These are phyloP conservation scores for Ceratocystiopsis minuta DNA, from an alignment of 2,329 filamentous ascomycete species.

Conservation along the genomic window DNA sequence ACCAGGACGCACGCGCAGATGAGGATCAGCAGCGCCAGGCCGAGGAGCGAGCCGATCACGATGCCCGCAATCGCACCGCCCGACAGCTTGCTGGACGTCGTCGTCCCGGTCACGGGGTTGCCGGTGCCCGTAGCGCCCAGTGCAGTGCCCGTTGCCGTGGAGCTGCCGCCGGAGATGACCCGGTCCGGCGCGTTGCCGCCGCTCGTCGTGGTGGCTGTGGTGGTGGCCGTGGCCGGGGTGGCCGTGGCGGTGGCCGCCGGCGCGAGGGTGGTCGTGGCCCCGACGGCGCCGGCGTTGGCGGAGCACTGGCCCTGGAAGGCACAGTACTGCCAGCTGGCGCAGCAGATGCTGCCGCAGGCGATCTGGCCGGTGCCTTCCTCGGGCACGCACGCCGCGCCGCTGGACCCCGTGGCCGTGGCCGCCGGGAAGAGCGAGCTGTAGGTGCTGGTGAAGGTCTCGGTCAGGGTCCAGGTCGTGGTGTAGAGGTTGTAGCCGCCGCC, in stretches of 20 bases:
- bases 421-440: constrained; percentile 30
- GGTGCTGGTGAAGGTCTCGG: constrained; percentile 41
- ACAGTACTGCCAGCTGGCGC: constrained; percentile 52
- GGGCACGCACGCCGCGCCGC: constrained; percentile 30
- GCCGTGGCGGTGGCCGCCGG: constrained; percentile 16
- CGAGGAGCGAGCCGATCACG: constrained; percentile 54
- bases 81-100: constrained; percentile 30
- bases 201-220: constrained; percentile 18
- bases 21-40: constrained; percentile 46
- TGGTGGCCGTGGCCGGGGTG: constrained; percentile 14
- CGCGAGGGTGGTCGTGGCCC: constrained; percentile 5
- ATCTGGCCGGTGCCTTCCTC: constrained; percentile 31
- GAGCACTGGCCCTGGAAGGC: constrained; percentile 38
- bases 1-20: constrained; percentile 60
- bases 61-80: constrained; percentile 65
- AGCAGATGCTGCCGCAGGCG: constrained; percentile 53
- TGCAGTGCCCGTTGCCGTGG: constrained; percentile 29
- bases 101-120: constrained; percentile 29
- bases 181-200: constrained; percentile 28
- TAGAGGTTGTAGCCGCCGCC: constrained; percentile 18
- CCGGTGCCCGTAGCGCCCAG: constrained; percentile 27
- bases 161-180: constrained; percentile 33
- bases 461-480: constrained; percentile 44
- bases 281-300: constrained; percentile 23
- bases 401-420: constrained; percentile 14